These are phyloP conservation scores for Drosera capensis DNA, from an alignment of 148 eudicot species.

Conservation along the genomic window DNA sequence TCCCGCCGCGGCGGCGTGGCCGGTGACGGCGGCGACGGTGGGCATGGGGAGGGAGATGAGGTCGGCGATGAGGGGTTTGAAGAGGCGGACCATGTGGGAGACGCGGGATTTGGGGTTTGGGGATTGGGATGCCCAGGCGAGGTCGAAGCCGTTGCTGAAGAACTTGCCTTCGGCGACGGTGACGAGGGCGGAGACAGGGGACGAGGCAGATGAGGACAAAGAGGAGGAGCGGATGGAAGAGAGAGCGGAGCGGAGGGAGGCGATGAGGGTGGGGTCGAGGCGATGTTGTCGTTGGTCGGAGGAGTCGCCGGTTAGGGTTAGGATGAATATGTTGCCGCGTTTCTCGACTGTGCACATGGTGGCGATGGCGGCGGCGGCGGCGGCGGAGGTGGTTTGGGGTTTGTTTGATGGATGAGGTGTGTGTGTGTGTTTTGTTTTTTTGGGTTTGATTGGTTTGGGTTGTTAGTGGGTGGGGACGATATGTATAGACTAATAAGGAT, in stretches of 20 bases:
- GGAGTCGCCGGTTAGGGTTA: slow-evolving; percentile 35
- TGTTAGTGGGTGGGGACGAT: too few relatives aligned
- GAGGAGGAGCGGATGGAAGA: slow-evolving; percentile 18
- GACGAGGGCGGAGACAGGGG: slow-evolving; percentile 8
- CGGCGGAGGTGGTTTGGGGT: too few relatives aligned
- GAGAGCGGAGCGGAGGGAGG: slow-evolving; percentile 25
- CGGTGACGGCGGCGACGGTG: slow-evolving; percentile 12
- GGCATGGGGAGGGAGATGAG: slow-evolving; percentile 13
- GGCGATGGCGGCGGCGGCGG: too few relatives aligned
- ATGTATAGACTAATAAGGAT: too few relatives aligned
- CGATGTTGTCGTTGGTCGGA: slow-evolving; percentile 45
- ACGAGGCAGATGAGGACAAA: not conserved
- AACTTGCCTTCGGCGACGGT: slow-evolving; percentile 9
- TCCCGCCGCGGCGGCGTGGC: slow-evolving; percentile 16
- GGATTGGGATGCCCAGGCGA: slow-evolving; percentile 10
- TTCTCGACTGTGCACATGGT: slow-evolving; percentile 43
- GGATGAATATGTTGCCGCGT: slow-evolving; percentile 30
- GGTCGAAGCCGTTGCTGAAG: slow-evolving; percentile 14
- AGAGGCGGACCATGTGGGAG: slow-evolving; percentile 2
- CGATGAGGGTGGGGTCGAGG: slow-evolving; percentile 27
- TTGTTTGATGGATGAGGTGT: too few relatives aligned
- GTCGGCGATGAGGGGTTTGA: slow-evolving; percentile 9
- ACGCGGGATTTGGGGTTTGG: slow-evolving; percentile 5
- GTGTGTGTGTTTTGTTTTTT: too few relatives aligned
- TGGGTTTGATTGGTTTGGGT: too few relatives aligned